Evolutionary conservation across 805 yeast species (phyloP).

Genomic region (Metschnikowia lochheadii): DNA sequence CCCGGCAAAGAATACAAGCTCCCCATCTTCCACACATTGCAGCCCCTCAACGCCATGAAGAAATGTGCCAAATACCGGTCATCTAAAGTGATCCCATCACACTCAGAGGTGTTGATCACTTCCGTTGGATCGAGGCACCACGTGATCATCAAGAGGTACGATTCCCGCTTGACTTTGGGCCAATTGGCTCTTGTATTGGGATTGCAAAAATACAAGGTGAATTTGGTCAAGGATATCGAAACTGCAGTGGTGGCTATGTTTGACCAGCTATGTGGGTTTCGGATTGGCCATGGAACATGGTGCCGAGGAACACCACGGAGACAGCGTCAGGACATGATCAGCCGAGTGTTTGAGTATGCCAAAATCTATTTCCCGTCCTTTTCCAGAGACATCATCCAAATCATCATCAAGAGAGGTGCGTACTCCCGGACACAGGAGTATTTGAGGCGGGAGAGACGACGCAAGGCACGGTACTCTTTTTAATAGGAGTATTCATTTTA

Average conservation of each 20-base stretch:
- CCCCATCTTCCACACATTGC: constrained; percentile 9
- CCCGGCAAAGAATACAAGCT: constrained; percentile 10
- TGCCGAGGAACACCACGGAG: constrained; percentile 65
- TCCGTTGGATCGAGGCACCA: neutral
- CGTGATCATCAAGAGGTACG: constrained; percentile 9
- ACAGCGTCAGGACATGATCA: constrained; percentile 47
- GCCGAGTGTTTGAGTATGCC: constrained; percentile 46
- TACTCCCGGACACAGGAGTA: constrained; percentile 38
- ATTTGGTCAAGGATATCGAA: constrained; percentile 56
- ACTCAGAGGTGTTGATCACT: neutral
- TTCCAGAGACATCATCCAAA: constrained; percentile 54
- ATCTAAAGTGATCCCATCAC: neutral
- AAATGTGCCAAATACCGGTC: constrained; percentile 4
- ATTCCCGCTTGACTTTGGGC: constrained; percentile 12
- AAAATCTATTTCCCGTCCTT: constrained; percentile 47
- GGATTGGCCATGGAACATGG: constrained; percentile 79
- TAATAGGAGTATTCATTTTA: constrained; percentile 1
- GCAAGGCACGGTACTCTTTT: constrained; percentile 1
- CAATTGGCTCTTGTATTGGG: constrained; percentile 14
- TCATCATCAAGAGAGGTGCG: constrained; percentile 75
- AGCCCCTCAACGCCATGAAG: constrained; percentile 5
- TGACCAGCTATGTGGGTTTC: constrained; percentile 58
- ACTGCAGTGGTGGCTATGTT: constrained; percentile 49
- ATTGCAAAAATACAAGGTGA: constrained; percentile 28
- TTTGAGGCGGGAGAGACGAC: constrained; percentile 13